Evolutionary conservation across 164 flowering plant species (phyloP).

Genomic region (Kalanchoe fedtschenkoi): DNA sequence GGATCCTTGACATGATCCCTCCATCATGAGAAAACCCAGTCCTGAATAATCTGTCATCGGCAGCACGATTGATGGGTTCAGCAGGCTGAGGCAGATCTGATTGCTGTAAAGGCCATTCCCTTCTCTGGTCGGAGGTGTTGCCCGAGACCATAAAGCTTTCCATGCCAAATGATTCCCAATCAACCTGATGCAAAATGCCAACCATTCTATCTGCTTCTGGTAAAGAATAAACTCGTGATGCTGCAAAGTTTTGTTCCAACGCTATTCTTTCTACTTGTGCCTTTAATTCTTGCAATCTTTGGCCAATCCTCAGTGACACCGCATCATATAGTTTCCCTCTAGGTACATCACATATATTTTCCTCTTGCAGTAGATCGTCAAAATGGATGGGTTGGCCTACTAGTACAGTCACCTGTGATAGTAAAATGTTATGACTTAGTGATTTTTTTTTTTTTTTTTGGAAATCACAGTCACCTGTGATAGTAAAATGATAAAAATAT

Average conservation of each 20-base stretch:
- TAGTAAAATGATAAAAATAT: too few species aligned
- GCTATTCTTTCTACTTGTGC: slow-evolving; percentile 60
- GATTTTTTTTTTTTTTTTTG: too few species aligned
- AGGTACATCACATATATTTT: slow-evolving; percentile 21
- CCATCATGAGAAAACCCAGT: slow-evolving; percentile 29
- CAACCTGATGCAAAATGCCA: slow-evolving; percentile 52
- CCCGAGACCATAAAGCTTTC: slow-evolving; percentile 16
- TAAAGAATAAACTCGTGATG: slow-evolving; percentile 13
- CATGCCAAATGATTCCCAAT: slow-evolving; percentile 86
- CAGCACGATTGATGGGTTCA: background rate
- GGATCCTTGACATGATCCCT: slow-evolving; percentile 51
- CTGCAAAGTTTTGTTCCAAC: slow-evolving; percentile 25
- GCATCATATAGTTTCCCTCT: slow-evolving; percentile 69
- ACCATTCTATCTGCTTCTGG: slow-evolving; percentile 29
- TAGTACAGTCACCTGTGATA: slow-evolving; percentile 64
- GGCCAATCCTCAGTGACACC: slow-evolving; percentile 59
- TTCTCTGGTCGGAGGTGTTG: slow-evolving; percentile 14
- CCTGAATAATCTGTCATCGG: slow-evolving; percentile 18
- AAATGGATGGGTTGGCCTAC: slow-evolving; percentile 82
- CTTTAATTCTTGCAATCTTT: slow-evolving; percentile 47
- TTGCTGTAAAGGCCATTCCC: slow-evolving; percentile 8
- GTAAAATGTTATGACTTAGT: background rate
- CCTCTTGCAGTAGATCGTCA: slow-evolving; percentile 49
- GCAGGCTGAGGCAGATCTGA: slow-evolving; percentile 8
- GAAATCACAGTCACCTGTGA: too few species aligned